Conservation (phyloP, 75 land plant genomes). For the Picea glauca region DNA sequence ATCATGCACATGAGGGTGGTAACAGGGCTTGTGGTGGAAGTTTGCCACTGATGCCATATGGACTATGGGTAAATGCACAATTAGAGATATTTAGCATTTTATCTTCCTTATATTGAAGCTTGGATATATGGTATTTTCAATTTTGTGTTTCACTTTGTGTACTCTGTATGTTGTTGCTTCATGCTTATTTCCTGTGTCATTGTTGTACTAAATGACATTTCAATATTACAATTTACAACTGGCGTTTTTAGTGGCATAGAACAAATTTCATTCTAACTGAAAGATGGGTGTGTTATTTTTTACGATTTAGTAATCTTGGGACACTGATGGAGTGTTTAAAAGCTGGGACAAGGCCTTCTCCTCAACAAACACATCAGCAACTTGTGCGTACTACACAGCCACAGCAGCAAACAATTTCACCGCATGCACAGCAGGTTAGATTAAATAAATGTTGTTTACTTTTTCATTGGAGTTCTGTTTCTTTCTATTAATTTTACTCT, state of each 20-base stretch:
- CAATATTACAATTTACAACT: too few relatives aligned
- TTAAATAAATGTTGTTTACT: not conserved
- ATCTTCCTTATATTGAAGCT: not conserved
- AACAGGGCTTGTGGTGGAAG: too few relatives aligned
- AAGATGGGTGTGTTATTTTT: not conserved
- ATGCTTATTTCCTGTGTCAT: not conserved
- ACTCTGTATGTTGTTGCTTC: not conserved
- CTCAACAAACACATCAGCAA: conserved; percentile 39
- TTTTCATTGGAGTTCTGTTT: not conserved
- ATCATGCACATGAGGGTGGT: too few relatives aligned
- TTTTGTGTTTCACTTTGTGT: not conserved
- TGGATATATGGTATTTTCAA: not conserved
- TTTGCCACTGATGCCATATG: too few relatives aligned
- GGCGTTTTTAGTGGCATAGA: not conserved
- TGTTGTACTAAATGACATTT: not conserved
- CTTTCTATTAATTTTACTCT: not conserved
- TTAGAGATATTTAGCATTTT: not conserved
- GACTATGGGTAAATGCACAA: too few relatives aligned
- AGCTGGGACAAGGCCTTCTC: conserved; percentile 20
- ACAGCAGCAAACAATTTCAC: conserved; percentile 24
- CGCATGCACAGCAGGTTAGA: conserved; percentile 34
- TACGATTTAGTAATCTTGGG: conserved; percentile 34
- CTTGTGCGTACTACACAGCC: conserved; percentile 24
- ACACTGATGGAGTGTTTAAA: conserved; percentile 41
- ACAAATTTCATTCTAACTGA: not conserved